phyloP scores from a whole-genome alignment of 176 grass and related monocot species.

The Chrysopogon serrulatus region DNA sequence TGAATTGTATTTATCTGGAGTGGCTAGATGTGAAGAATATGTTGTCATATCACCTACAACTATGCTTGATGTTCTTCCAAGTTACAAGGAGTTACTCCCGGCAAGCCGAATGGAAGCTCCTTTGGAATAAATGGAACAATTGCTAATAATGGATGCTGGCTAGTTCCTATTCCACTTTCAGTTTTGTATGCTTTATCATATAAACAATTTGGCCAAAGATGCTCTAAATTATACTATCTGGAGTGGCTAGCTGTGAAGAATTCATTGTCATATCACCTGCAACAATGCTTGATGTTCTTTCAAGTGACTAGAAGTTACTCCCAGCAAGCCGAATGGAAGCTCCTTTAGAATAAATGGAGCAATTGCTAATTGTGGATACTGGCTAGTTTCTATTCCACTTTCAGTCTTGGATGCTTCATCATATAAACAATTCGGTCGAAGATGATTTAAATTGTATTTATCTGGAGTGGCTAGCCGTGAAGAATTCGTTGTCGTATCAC shows the following conservation, averaged over 20 bases:
- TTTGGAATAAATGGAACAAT: constrained; percentile 8
- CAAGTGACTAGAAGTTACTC: too few relatives aligned
- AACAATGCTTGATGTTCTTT: too few relatives aligned
- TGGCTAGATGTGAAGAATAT: too few relatives aligned
- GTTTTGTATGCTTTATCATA: too few relatives aligned
- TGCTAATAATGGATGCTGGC: too few relatives aligned
- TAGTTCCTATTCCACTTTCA: too few relatives aligned
- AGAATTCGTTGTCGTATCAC: constrained; percentile 10
- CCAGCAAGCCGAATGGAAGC: too few relatives aligned
- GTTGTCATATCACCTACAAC: neutral
- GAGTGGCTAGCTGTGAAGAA: too few relatives aligned
- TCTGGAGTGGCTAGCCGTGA: constrained; percentile 21
- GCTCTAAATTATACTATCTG: too few relatives aligned
- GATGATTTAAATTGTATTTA: neutral
- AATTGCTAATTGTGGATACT: neutral
- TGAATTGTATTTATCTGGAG: neutral
- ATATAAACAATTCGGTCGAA: neutral
- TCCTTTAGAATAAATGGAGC: too few relatives aligned
- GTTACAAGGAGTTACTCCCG: constrained; percentile 23
- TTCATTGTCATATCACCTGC: too few relatives aligned
- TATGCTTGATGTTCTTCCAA: constrained; percentile 16
- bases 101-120: constrained; percentile 12
- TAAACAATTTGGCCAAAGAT: too few relatives aligned
- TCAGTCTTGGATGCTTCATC: neutral
- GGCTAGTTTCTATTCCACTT: constrained; percentile 3